Base-by-base conservation (phyloP, 371 early-diverging fungal genomes). In the Amoeboradix gromovi region DNA sequence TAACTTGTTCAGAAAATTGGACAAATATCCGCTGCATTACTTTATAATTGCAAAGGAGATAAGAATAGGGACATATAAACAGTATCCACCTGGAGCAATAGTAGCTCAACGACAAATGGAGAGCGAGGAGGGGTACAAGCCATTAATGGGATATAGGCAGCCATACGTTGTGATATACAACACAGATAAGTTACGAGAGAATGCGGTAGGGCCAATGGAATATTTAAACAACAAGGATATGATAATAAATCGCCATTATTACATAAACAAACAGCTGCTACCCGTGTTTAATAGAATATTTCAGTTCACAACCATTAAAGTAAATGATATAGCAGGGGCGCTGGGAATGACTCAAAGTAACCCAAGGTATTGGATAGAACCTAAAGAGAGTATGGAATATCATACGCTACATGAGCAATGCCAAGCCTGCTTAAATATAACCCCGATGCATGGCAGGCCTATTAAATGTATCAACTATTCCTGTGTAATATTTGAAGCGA, bases 21-120 rank as follows among this genome's bases (percentile, higher is more conserved):
- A 89, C 30, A 77, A 79, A 0, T 83, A 84, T 27, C 80, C 84
- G 0, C 30, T 86, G 0, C 80, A 82, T 29, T 91, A 91, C 69
- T 84, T 89, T 71, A 84, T 90, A 70, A 86, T 91, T 71, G 85
- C 90, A 12, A 88, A 86, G 71, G 90, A 86, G 73, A 89, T 90
- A 17, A 81, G 81, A 28, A 76, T 89, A 70, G 87, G 88, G 0
- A 72, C 76, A 1, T 87, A 87, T 72, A 82, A 79, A 81, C 80
- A 73, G 17, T 74, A 77, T 0, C 88, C 90, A 2, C 85, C 90
- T 17, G 90, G 91, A 0, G 92, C 88, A 1, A 70, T 80, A 1
- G 79, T 93, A 0, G 83, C 84, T 30, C 79, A 74, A 5, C 74
- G 80, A 28, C 75, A 77, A 65, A 87, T 90, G 83, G 73, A 78